Conservation (phyloP, 1,284 basidiomycete genomes). For the Meira nashicola region DNA sequence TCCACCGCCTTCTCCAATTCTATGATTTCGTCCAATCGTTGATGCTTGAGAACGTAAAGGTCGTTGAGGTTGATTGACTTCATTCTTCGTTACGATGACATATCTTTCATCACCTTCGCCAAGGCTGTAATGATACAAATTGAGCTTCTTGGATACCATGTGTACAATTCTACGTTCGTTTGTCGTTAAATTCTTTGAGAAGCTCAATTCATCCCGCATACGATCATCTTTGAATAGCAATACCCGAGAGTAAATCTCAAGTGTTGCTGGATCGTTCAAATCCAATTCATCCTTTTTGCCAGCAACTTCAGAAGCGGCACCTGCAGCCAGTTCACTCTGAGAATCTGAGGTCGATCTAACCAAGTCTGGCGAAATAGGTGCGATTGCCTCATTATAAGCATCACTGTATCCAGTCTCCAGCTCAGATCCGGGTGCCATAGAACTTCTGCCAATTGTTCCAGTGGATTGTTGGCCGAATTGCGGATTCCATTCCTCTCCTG, state of each 20-base stretch:
- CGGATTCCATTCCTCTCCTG: constrained; percentile 2
- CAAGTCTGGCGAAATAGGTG: too few relatives aligned
- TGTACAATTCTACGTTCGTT: constrained; percentile 89
- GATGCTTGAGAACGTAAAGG: constrained; percentile 39
- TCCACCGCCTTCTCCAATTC: constrained; percentile 5
- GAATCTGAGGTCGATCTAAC: too few relatives aligned
- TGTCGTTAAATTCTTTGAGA: constrained; percentile 76
- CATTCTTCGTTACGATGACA: constrained; percentile 67
- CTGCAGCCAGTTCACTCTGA: neutral
- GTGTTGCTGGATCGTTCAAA: constrained; percentile 86
- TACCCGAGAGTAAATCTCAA: constrained; percentile 95
- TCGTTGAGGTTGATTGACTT: constrained; percentile 19
- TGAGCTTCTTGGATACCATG: constrained; percentile 89
- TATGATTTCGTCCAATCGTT: constrained; percentile 36
- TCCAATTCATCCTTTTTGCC: constrained; percentile 64
- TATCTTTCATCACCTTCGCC: constrained; percentile 88
- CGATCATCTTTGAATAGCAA: constrained; percentile 95
- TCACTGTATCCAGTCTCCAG: too few relatives aligned
- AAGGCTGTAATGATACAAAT: constrained; percentile 86
- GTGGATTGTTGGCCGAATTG: neutral
- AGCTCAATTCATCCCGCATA: constrained; percentile 94
- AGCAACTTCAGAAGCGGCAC: neutral
- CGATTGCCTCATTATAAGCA: too few relatives aligned
- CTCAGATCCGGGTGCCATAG: too few relatives aligned
- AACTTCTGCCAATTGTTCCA: too few relatives aligned